phyloP scores from a whole-genome alignment of 306 rosid species.

The Prosopis cineraria region DNA sequence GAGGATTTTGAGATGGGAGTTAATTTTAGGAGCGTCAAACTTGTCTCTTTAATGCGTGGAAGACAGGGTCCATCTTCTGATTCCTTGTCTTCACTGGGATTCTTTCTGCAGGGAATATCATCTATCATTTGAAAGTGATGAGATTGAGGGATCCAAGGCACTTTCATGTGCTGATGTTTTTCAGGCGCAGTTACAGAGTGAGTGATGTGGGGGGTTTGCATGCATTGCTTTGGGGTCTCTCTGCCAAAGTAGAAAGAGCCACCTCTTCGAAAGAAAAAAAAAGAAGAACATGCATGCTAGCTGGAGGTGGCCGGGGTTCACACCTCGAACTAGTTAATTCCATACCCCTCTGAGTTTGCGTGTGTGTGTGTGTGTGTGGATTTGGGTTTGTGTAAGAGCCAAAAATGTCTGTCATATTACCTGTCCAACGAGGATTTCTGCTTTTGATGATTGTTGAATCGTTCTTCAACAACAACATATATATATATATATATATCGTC shows the following conservation, averaged over 20 bases:
- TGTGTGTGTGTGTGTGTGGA: not conserved
- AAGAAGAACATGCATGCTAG: not conserved
- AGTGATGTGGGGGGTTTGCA: not conserved
- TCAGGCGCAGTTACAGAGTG: slow-evolving; percentile 1
- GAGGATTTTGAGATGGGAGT: not conserved
- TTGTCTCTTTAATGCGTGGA: not conserved
- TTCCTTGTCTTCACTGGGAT: slow-evolving; percentile 7
- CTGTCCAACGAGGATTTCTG: slow-evolving; percentile 34
- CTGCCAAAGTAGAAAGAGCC: slow-evolving; percentile 1
- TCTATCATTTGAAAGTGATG: slow-evolving; percentile 64
- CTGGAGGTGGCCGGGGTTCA: too few species aligned
- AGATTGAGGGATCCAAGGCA: slow-evolving; percentile 66
- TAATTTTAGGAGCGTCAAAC: not conserved
- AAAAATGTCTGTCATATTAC: slow-evolving; percentile 12
- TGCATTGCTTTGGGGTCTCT: slow-evolving; percentile 17
- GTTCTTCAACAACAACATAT: slow-evolving; percentile 32
- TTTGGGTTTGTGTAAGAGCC: not conserved
- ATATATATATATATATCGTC: too few species aligned
- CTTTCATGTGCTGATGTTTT: slow-evolving; percentile 53
- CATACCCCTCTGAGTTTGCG: too few species aligned
- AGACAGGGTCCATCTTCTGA: not conserved
- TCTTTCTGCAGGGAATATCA: slow-evolving; percentile 35
- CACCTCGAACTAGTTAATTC: too few species aligned
- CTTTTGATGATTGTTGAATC: slow-evolving; percentile 55
- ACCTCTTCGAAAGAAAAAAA: slow-evolving; percentile 44